A percentile compares a stretch with the other conserved stretches of the same genome.
Evolutionary conservation across 495 filamentous ascomycete species (phyloP).

Genomic region (Aspergillus mulundensis): DNA sequence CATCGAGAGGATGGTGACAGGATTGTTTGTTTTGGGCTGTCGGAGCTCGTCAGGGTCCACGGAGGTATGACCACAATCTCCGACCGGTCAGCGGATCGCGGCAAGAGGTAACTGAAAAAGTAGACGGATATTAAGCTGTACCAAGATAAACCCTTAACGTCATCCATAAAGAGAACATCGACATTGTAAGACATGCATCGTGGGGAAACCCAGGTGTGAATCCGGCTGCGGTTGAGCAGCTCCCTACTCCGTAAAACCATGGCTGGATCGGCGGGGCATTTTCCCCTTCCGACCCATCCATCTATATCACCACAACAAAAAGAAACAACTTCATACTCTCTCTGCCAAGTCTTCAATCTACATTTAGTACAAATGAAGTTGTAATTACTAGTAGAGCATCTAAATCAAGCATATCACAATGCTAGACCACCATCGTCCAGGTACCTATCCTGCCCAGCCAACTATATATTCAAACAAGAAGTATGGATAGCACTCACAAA

Average conservation of each 20-base stretch:
- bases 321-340: no score
- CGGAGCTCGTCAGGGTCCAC: slow-evolving; percentile 11
- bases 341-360: no score
- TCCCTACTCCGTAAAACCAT: no score
- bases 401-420: no score
- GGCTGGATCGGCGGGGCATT: slow-evolving; percentile 15
- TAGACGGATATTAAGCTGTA: not conserved
- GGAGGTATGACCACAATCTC: not conserved
- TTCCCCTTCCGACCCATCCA: slow-evolving; percentile 12
- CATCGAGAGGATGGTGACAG: slow-evolving; percentile 25
- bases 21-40: not conserved
- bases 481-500: no score
- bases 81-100: slow-evolving; percentile 8
- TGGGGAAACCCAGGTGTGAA: not conserved
- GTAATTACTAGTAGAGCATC: no score
- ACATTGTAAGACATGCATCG: slow-evolving; percentile 1
- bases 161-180: not conserved
- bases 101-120: slow-evolving; percentile 1
- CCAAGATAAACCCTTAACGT: not conserved
- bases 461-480: no score
- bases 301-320: not conserved
- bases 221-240: not conserved
- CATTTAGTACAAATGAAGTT: no score
- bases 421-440: no score
- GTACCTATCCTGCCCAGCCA: no score